Evolutionary conservation across 306 rosid species (phyloP), one percentile per base, ranked within the genome.

Genomic region (Cicer pinnatifidum): DNA sequence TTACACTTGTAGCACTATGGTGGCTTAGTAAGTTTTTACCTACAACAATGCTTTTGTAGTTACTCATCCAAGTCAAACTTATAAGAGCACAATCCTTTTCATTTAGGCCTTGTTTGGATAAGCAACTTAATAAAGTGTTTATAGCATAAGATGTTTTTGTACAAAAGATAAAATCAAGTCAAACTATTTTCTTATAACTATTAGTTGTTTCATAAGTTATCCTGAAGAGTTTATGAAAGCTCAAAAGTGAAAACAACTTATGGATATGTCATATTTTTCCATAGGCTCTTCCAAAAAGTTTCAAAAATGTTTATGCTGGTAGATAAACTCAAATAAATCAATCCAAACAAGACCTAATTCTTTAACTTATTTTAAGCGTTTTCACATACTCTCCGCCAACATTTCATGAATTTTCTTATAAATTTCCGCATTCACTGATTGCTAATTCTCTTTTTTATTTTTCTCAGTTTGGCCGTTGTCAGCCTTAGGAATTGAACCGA

Each of bases 401-500:
- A 23, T n/a, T 33, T 50, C 56, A 5, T 1, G 11, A 12, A 23
- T 17, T 8, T 67, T 17, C 44, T 51, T 39, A 23, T 40, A 28
- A 37, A 67, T 64, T 64, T n/a, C 12, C n/a, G 7, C 6, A 47
- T 68, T 47, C 23, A 39, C 48, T 40, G 61, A 23, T 64, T 43
- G 40, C 47, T 80, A 44, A 73, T 71, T 53, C 8, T 72, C 11
- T 61, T 68, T 47, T 46, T 12, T 72, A 60, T 69, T 66, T 28
- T 76, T 5, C 78, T 72, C 89, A 95, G 99, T 90, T 66, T 91
- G 90, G 97, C 99, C 99, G 37, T 82, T 91, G 85, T 81, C 90
- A 28, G 99, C 99, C 11, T 76, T 95, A 84, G 99, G 99, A 75
- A 85, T 95, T 63, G 99, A 95, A 78, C 97, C 99, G 1, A 90